Base-by-base conservation (phyloP, 2,329 filamentous ascomycete species). In the Pseudogymnoascus sp. region DNA sequence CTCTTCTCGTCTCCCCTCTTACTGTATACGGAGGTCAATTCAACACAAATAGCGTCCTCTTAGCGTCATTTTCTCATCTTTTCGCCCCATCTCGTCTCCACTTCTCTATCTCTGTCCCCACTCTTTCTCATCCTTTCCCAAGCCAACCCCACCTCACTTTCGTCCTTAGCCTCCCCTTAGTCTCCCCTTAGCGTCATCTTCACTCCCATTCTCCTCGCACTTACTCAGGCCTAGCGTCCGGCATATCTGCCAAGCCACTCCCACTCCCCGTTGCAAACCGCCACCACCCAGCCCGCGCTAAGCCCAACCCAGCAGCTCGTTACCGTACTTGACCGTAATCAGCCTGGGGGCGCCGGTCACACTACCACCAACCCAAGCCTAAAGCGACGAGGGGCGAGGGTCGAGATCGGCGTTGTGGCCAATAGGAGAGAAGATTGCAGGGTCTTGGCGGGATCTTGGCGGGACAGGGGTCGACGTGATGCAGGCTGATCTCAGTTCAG, bases 21-120 rank as follows among this genome's bases (percentile, higher is more conserved):
- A 49, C 42, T 49, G 42, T 49, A 49, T 49, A 49, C 42, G 42
- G 42, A 49, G 42, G 42, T 49, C 42, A 49, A 49, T 49, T 49
- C 42, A 49, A 49, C 42, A 49, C 42, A 49, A 49, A 49, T 49
- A 49, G 42, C 42, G 42, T 49, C 11, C 42, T 28, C 23, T 45
- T 49, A 49, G 42, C 42, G 42, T 49, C 11, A 22, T 28, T 45
- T 45, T 14, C 41, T 11, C 19, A 6, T 23, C 41, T 6, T 22
- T 25, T 45, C 22, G 41, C 42, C 23, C 12, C 41, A 42, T 14
- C 19, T 2, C 19, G 2, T 7, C 41, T 2, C 41, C 42, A 49
- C 42, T 49, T 25, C 42, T 49, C 12, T 49, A 49, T 49, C 42
- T 49, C 12, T 1, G 2, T 25, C 42, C 8, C 42, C 42, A 49